Evolutionary conservation across 2,329 filamentous ascomycete species (phyloP).

Genomic region (Diaporthe sp.): DNA sequence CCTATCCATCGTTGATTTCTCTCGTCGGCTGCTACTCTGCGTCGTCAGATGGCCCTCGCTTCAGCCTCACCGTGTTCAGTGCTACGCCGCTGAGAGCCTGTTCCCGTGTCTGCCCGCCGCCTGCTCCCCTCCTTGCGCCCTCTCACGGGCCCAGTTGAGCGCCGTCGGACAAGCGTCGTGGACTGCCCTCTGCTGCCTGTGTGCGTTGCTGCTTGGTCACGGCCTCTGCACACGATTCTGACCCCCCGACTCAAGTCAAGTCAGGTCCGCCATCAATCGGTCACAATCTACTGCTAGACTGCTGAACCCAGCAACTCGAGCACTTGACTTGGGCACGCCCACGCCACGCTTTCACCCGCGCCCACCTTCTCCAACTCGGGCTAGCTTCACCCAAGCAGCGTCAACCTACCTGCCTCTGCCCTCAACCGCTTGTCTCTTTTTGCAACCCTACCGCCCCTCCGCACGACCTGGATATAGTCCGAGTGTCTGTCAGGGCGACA

Average conservation of each 20-base stretch:
- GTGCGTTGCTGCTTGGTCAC: background rate
- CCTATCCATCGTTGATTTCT: slow-evolving; percentile 19
- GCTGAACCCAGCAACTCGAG: background rate
- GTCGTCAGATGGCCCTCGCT: slow-evolving; percentile 30
- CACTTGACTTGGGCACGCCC: slow-evolving; percentile 21
- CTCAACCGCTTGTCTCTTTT: slow-evolving; percentile 14
- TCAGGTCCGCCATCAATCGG: slow-evolving; percentile 10
- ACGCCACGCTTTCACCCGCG: slow-evolving; percentile 8
- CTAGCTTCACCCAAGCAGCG: slow-evolving; percentile 21
- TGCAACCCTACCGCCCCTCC: slow-evolving; percentile 2
- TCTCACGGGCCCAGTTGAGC: background rate
- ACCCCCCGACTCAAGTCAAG: slow-evolving; percentile 1
- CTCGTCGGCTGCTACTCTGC: slow-evolving; percentile 22
- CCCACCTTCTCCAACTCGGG: slow-evolving; percentile 25
- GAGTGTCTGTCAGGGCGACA: slow-evolving; percentile 8
- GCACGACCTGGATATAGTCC: slow-evolving; percentile 10
- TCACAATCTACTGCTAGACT: slow-evolving; percentile 20
- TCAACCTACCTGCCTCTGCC: slow-evolving; percentile 3
- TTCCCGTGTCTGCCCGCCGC: background rate
- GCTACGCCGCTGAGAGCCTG: slow-evolving; percentile 11
- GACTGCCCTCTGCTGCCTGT: background rate
- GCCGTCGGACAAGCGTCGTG: background rate
- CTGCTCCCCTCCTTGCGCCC: background rate
- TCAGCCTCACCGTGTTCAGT: slow-evolving; percentile 31
- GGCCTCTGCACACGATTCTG: background rate